Evolutionary conservation across 257 asterid genomes (phyloP).

Genomic region (Verbena officinalis): DNA sequence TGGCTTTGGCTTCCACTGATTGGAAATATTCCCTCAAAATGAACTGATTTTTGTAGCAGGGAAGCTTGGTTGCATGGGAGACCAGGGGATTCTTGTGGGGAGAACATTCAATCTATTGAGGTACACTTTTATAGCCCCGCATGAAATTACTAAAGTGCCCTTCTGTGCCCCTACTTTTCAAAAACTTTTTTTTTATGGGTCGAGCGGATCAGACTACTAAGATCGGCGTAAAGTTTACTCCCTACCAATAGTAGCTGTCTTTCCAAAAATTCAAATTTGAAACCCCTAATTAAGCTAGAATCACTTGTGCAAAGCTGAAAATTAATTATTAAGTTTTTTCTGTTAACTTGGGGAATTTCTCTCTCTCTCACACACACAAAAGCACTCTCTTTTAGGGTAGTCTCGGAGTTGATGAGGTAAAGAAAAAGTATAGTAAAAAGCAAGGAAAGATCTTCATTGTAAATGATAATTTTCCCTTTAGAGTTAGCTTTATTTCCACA

Average conservation of each 20-base stretch:
- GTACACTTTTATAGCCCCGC: constrained; percentile 31
- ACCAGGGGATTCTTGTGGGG: constrained; percentile 40
- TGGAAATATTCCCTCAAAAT: constrained; percentile 43
- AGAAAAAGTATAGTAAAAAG: constrained; percentile 20
- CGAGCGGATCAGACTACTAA: no score
- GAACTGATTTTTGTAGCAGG: constrained; percentile 43
- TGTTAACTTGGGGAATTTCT: no score
- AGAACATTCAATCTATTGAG: constrained; percentile 56
- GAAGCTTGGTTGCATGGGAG: constrained; percentile 76
- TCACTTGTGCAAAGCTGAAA: no score
- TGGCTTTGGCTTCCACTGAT: constrained; percentile 58
- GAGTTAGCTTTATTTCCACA: constrained; percentile 10
- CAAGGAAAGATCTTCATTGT: constrained; percentile 26
- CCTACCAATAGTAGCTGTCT: no score
- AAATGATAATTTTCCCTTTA: constrained; percentile 20
- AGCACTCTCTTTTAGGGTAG: background rate
- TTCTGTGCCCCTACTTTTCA: background rate
- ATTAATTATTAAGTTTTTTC: no score
- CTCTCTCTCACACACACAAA: no score
- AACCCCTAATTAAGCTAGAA: no score
- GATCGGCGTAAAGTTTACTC: no score
- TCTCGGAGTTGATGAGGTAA: background rate
- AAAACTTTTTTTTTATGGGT: no score
- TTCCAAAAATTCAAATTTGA: no score
- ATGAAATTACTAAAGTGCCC: constrained; percentile 22